phyloP scores from a whole-genome alignment of 768 basidiomycete genomes.

The Agaricus sinodeliciosus region DNA sequence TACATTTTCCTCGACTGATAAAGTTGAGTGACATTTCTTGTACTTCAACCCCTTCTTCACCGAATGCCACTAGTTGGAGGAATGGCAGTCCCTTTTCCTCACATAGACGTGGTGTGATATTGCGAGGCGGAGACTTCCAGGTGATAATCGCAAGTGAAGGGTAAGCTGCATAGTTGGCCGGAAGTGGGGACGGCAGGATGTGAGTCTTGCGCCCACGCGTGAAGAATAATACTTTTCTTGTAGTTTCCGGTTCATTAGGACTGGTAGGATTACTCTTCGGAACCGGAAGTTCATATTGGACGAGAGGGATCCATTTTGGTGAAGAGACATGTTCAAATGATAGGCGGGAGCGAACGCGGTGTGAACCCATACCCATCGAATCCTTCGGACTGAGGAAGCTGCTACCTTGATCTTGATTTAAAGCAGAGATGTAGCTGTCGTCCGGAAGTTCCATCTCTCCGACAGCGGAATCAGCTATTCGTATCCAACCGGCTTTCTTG shows the following conservation, averaged over 20 bases:
- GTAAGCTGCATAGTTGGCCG: slow-evolving; percentile 35
- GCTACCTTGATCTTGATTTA: slow-evolving; percentile 13
- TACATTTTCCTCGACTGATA: slow-evolving; percentile 42
- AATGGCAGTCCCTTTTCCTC: slow-evolving; percentile 30
- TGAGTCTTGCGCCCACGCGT: slow-evolving; percentile 68
- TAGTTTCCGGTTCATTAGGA: slow-evolving; percentile 15
- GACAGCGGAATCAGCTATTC: slow-evolving; percentile 73
- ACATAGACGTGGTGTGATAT: slow-evolving; percentile 48
- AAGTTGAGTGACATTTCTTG: slow-evolving; percentile 58
- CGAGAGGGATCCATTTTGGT: slow-evolving; percentile 43
- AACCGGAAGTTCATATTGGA: slow-evolving; percentile 39
- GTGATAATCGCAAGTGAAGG: slow-evolving; percentile 47
- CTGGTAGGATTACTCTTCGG: slow-evolving; percentile 15
- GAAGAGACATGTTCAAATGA: slow-evolving; percentile 21
- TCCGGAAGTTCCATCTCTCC: slow-evolving; percentile 67
- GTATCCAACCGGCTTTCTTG: slow-evolving; percentile 82
- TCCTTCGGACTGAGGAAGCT: slow-evolving; percentile 22
- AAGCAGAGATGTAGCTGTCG: slow-evolving; percentile 23
- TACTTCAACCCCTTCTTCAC: slow-evolving; percentile 67
- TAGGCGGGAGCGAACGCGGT: slow-evolving; percentile 23
- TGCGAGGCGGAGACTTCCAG: slow-evolving; percentile 56
- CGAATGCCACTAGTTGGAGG: slow-evolving; percentile 65
- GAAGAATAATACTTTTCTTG: slow-evolving; percentile 51
- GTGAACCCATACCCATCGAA: slow-evolving; percentile 18
- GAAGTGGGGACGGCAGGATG: slow-evolving; percentile 61